Evolutionary conservation across 805 yeast species (phyloP).

Genomic region (Myxozyma vanderwaltii): DNA sequence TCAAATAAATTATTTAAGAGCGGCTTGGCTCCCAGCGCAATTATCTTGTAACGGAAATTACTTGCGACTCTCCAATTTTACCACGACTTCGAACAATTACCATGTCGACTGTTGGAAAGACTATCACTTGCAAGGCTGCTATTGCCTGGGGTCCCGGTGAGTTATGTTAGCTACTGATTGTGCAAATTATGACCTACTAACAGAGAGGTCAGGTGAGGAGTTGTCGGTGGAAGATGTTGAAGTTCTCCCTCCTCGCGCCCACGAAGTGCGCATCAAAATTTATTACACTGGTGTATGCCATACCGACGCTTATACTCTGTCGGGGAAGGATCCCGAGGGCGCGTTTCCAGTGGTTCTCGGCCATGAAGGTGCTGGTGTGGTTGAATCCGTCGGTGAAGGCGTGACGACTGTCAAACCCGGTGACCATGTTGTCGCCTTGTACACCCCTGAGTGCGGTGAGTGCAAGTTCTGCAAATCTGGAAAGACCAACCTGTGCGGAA

Average conservation of each 20-base stretch:
- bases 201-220: slow-evolving; percentile 45
- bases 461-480: slow-evolving; percentile 95
- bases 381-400: slow-evolving; percentile 92
- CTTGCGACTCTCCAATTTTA: neutral
- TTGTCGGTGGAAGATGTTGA: slow-evolving; percentile 81
- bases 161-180: slow-evolving; percentile 28
- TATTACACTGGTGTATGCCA: slow-evolving; percentile 94
- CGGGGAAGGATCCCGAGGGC: slow-evolving; percentile 96
- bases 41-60: neutral
- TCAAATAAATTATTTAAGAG: neutral
- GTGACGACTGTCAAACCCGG: slow-evolving; percentile 89
- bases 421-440: slow-evolving; percentile 88
- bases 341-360: slow-evolving; percentile 90
- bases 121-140: slow-evolving; percentile 88
- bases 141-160: slow-evolving; percentile 96
- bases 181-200: neutral
- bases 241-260: slow-evolving; percentile 93
- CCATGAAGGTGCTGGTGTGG: slow-evolving; percentile 98
- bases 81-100: neutral
- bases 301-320: slow-evolving; percentile 95
- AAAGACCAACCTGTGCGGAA: slow-evolving; percentile 94
- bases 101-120: slow-evolving; percentile 42
- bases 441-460: slow-evolving; percentile 95
- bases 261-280: slow-evolving; percentile 92
- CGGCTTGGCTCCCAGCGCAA: slow-evolving; percentile 5